These are phyloP conservation scores for Juncus inflexus DNA, from an alignment of 176 grass and related monocot genomes.

Conservation along the genomic window DNA sequence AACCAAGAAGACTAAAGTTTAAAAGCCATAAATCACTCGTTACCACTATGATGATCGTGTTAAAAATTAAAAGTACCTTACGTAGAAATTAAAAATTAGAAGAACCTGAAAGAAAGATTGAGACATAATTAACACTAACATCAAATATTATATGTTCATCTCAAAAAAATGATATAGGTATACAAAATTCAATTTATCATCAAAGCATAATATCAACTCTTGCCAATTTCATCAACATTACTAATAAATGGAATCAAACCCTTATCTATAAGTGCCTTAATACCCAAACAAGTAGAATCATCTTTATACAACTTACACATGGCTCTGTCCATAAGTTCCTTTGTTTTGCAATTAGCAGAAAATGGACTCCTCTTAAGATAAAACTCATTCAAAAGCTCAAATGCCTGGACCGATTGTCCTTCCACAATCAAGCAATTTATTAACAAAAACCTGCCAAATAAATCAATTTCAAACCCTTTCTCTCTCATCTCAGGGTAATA, in stretches of 20 bases:
- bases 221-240: constrained; percentile 1
- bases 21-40: no score
- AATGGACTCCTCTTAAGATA: constrained; percentile 33
- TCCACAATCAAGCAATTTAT: constrained; percentile 65
- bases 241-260: constrained; percentile 39
- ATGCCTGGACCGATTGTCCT: constrained; percentile 45
- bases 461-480: constrained; percentile 58
- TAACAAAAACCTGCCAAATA: constrained; percentile 58
- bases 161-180: background rate
- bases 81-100: no score
- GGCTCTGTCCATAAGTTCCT: constrained; percentile 51
- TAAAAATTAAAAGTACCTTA: no score
- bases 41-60: no score
- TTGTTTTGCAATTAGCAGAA: constrained; percentile 45
- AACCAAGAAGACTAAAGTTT: no score
- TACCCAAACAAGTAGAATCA: constrained; percentile 48
- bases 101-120: no score
- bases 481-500: constrained; percentile 66
- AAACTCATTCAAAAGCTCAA: constrained; percentile 63
- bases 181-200: background rate
- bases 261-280: constrained; percentile 45
- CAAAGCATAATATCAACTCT: background rate
- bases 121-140: no score
- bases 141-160: no score
- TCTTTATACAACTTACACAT: constrained; percentile 48